Base-by-base conservation (phyloP, 1,139 yeast genomes). In the Hyphopichia fennica region DNA sequence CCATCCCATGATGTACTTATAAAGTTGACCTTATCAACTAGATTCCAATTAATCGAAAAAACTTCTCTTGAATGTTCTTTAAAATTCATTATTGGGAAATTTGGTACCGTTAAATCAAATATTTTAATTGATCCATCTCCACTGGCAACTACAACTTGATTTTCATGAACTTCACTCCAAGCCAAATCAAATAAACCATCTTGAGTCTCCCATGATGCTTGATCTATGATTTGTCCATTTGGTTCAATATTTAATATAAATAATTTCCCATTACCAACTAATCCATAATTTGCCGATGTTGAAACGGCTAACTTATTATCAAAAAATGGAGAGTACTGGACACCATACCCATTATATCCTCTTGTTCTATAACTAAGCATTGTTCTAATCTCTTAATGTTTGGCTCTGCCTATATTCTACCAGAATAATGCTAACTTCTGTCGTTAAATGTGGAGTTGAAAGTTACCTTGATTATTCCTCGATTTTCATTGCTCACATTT, bases 1-100 rank as follows among this genome's bases (percentile, higher is more conserved):
- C 97, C 96, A 62, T 93, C 98, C 98, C 98, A 93, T 18, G 96
- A 86, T 22, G 91, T 77, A 17, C 93, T 77, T 33, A 85, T 81
- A 61, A 91, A 87, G 23, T 72, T 71, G 1, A 76, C 56, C 61
- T 90, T 91, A 50, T 87, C 91, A 2, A 86, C 84, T 54, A 87
- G 62, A 62, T 88, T 89, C 97, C 98, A 91, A 57, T 83, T 80
- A 34, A 91, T 84, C 3, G 88, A 77, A 51, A 89, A 88, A n/a
- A 88, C 96, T 59, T 93, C 99, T 44, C 87, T 72, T 28, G 76
- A 64, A 62, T 93, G 99, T 54, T 88, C 98, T 41, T 77, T 75
- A 70, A 79, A 87, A 51, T 82, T 84, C 69, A 79, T 81, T 16
- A 90, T 78, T 0, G 98, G 98, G 63, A 75, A 87, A 45, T 77